Evolutionary conservation across 768 basidiomycete genomes (phyloP).

Genomic region (Tricholomella constricta): DNA sequence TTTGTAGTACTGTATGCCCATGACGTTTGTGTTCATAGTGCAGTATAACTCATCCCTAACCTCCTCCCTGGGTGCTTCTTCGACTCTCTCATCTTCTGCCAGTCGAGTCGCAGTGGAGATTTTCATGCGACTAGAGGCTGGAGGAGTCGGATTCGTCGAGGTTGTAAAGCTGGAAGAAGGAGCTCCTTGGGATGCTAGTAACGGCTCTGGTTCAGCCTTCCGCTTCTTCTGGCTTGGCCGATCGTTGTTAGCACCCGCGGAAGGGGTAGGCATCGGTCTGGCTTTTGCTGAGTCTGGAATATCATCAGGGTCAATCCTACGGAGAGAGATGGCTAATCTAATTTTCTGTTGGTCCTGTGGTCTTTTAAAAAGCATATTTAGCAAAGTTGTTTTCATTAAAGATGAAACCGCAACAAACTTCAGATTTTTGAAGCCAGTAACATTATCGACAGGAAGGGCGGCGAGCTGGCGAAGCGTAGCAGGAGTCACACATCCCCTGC

Average conservation of each 20-base stretch:
- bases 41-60: conserved; percentile 69
- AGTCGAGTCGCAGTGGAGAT: conserved; percentile 15
- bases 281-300: conserved; percentile 48
- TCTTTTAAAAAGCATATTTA: conserved; percentile 31
- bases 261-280: background rate
- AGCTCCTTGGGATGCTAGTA: conserved; percentile 17
- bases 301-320: conserved; percentile 58
- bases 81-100: conserved; percentile 42
- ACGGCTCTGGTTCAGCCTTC: conserved; percentile 30
- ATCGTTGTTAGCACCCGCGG: conserved; percentile 10
- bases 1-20: conserved; percentile 84
- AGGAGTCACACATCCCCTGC: conserved; percentile 74
- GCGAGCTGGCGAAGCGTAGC: conserved; percentile 55
- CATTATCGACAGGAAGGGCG: conserved; percentile 35
- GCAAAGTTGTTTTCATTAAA: background rate
- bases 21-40: conserved; percentile 59
- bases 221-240: conserved; percentile 46
- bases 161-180: background rate
- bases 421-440: conserved; percentile 54
- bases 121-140: conserved; percentile 2
- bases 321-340: conserved; percentile 52
- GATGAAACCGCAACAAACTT: conserved; percentile 38
- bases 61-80: conserved; percentile 50
- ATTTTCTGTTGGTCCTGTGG: conserved; percentile 65
- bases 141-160: background rate